Percentiles rank a stretch among this genome's conserved stretches.
Evolutionary conservation across 805 yeast genomes (phyloP).

Genomic region (Wickerhamiella alocasiicola): DNA sequence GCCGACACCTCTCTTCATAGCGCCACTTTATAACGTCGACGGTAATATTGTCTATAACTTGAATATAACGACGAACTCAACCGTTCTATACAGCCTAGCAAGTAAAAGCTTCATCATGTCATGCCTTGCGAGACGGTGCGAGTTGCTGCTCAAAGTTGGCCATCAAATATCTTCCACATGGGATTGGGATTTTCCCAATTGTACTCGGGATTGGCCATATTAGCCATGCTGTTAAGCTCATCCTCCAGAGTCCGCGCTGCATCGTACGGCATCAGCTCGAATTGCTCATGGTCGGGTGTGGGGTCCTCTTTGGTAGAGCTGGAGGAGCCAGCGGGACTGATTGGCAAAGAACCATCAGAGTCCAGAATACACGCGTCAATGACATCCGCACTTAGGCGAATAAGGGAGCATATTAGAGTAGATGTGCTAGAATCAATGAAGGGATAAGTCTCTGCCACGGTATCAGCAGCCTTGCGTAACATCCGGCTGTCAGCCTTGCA

Average conservation of each 20-base stretch:
- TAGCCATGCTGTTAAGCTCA: too few relatives aligned
- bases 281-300: neutral
- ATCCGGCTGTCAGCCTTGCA: neutral
- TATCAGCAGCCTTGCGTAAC: neutral
- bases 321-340: neutral
- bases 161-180: too few relatives aligned
- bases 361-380: neutral
- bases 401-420: neutral
- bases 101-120: too few relatives aligned
- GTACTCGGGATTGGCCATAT: too few relatives aligned
- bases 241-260: neutral
- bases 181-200: too few relatives aligned
- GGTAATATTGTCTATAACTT: too few relatives aligned
- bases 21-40: too few relatives aligned
- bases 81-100: too few relatives aligned
- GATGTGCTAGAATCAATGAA: neutral
- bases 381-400: neutral
- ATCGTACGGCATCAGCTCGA: slow-evolving; percentile 2
- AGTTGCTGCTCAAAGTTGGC: too few relatives aligned
- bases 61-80: too few relatives aligned
- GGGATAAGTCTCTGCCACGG: neutral
- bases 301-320: neutral
- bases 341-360: neutral
- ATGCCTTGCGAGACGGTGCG: too few relatives aligned
- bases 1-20: too few relatives aligned